A percentile compares a stretch with the other conserved stretches of the same genome.
These are phyloP conservation scores for Coniferiporia weirii DNA, from an alignment of 1,284 basidiomycete species.

Conservation along the genomic window DNA sequence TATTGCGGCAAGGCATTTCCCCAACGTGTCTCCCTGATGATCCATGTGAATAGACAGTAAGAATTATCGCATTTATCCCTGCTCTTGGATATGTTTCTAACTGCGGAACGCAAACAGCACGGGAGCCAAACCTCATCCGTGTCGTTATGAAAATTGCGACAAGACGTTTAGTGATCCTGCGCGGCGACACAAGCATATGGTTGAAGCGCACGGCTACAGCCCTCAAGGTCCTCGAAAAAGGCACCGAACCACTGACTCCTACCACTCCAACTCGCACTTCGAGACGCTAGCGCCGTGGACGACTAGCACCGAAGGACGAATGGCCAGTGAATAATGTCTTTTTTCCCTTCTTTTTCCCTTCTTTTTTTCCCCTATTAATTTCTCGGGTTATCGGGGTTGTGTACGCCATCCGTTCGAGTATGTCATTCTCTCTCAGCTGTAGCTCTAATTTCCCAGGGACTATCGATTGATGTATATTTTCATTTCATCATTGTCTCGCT, in stretches of 20 bases:
- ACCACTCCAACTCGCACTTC: slow-evolving; percentile 17
- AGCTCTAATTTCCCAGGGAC: slow-evolving; percentile 3
- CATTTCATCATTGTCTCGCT: background rate
- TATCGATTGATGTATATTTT: background rate
- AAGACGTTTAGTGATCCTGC: slow-evolving; percentile 58
- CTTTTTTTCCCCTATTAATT: background rate
- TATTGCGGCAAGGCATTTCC: slow-evolving; percentile 53
- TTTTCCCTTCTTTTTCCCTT: background rate
- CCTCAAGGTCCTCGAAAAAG: slow-evolving; percentile 40
- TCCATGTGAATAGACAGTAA: slow-evolving; percentile 59
- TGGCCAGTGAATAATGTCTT: background rate
- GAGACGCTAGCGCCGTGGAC: slow-evolving; percentile 13
- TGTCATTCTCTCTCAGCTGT: background rate
- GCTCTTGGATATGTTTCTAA: slow-evolving; percentile 18
- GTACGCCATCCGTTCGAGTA: background rate
- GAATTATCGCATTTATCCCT: slow-evolving; percentile 18
- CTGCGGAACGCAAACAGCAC: slow-evolving; percentile 37
- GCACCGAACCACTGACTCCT: slow-evolving; percentile 28
- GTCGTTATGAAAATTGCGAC: slow-evolving; percentile 43
- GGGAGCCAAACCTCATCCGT: slow-evolving; percentile 49
- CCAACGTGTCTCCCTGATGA: slow-evolving; percentile 55
- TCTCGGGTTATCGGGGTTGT: background rate
- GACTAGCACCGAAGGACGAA: background rate
- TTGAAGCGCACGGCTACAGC: slow-evolving; percentile 45
- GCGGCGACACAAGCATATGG: slow-evolving; percentile 54